phyloP scores from a whole-genome alignment of 805 yeast genomes.

The Wickerhamiella parazyma region DNA sequence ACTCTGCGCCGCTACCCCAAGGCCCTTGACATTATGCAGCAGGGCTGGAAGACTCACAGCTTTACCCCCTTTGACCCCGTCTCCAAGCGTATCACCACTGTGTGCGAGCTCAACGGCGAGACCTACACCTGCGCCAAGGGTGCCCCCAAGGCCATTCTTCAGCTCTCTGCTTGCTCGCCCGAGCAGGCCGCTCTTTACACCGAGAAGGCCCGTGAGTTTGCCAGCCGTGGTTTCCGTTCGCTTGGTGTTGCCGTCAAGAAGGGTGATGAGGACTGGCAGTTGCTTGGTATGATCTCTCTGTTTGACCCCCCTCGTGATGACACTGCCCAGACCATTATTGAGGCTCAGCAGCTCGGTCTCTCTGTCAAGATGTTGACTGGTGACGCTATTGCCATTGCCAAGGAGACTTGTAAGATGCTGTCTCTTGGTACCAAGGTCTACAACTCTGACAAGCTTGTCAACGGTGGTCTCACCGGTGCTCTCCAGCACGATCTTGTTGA shows the following conservation, averaged over 20 bases:
- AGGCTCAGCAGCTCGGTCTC: constrained; percentile 85
- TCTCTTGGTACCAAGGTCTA: constrained; percentile 93
- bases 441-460: constrained; percentile 93
- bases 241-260: constrained; percentile 98
- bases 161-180: constrained; percentile 44
- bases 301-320: constrained; percentile 99
- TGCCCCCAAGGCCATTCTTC: constrained; percentile 91
- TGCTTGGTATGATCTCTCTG: constrained; percentile 95
- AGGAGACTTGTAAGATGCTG: constrained; percentile 96
- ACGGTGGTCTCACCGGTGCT: constrained; percentile 95
- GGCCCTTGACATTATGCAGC: constrained; percentile 39
- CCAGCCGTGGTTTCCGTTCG: constrained; percentile 97
- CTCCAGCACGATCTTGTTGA: constrained; percentile 95
- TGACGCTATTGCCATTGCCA: constrained; percentile 98
- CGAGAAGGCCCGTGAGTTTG: constrained; percentile 94
- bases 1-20: constrained; percentile 81
- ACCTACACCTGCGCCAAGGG: constrained; percentile 93
- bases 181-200: constrained; percentile 88
- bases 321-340: constrained; percentile 88
- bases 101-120: constrained; percentile 93
- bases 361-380: constrained; percentile 97
- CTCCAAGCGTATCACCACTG: constrained; percentile 89
- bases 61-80: constrained; percentile 98
- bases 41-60: constrained; percentile 36
- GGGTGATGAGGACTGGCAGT: constrained; percentile 98